Evolutionary conservation across 2,329 filamentous ascomycete species (phyloP).

Genomic region (Leptographium lundbergii): DNA sequence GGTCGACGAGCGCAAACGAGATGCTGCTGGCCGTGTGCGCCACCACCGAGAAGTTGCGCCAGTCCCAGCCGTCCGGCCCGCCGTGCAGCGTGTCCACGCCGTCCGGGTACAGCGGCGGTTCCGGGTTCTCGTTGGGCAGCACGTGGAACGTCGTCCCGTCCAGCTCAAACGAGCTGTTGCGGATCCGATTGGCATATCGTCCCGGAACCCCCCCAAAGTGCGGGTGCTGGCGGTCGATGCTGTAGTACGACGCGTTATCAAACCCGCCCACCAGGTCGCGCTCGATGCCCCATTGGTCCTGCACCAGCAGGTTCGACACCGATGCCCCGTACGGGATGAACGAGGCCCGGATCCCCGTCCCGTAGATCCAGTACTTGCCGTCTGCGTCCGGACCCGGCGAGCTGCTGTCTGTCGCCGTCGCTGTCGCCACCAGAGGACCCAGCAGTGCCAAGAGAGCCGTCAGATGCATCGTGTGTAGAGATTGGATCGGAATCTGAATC

Average conservation of each 20-base stretch:
- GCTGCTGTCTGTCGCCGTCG: background rate
- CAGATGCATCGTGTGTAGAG: background rate
- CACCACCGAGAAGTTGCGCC: slow-evolving; percentile 65
- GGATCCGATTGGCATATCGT: slow-evolving; percentile 71
- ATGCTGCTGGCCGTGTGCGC: slow-evolving; percentile 53
- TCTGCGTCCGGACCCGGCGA: slow-evolving; percentile 35
- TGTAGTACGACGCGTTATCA: slow-evolving; percentile 64
- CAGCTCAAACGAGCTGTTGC: slow-evolving; percentile 60
- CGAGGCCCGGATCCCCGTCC: slow-evolving; percentile 50
- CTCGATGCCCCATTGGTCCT: slow-evolving; percentile 53
- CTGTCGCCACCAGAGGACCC: background rate
- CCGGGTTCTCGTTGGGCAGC: slow-evolving; percentile 50
- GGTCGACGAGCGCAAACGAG: slow-evolving; percentile 63
- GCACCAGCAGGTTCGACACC: slow-evolving; percentile 58
- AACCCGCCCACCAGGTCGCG: slow-evolving; percentile 63
- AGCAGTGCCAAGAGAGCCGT: background rate
- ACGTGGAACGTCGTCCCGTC: slow-evolving; percentile 50
- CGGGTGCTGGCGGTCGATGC: slow-evolving; percentile 48
- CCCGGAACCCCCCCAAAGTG: slow-evolving; percentile 64
- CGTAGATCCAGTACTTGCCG: slow-evolving; percentile 61
- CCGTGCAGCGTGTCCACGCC: slow-evolving; percentile 57
- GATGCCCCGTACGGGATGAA: slow-evolving; percentile 68
- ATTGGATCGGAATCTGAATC: background rate
- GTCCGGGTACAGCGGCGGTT: slow-evolving; percentile 29
- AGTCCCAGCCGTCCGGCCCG: slow-evolving; percentile 62